Conservation (phyloP, 2,329 filamentous ascomycete species). For the Colletotrichum viniferum region DNA sequence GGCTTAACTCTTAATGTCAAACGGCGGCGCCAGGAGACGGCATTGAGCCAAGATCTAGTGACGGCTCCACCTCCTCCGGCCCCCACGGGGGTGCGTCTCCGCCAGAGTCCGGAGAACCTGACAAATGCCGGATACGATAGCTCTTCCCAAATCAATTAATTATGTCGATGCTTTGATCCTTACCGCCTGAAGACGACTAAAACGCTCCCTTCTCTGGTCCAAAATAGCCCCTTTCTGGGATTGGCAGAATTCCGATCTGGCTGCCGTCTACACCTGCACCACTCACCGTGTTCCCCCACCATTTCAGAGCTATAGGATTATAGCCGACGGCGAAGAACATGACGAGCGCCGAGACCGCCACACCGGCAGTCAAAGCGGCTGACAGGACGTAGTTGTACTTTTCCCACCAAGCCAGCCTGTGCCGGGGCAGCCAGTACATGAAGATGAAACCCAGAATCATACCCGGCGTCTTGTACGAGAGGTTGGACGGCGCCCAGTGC, state of each 20-base stretch:
- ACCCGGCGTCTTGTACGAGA: conserved; percentile 47
- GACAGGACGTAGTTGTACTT: conserved; percentile 53
- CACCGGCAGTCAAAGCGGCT: conserved; percentile 44
- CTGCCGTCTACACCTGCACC: conserved; percentile 25
- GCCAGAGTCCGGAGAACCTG: not conserved
- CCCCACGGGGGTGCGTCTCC: not conserved
- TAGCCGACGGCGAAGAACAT: conserved; percentile 49
- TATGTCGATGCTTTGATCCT: not conserved
- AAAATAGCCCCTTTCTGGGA: conserved; percentile 30
- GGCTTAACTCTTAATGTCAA: not conserved
- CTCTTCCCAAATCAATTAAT: accelerated
- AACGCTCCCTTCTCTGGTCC: conserved; percentile 29
- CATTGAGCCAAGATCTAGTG: not conserved
- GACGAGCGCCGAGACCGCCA: conserved; percentile 45
- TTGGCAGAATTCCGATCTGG: conserved; percentile 23
- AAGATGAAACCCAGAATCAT: conserved; percentile 45
- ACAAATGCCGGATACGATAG: not conserved
- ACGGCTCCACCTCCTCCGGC: not conserved
- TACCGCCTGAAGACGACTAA: not conserved
- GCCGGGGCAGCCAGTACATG: conserved; percentile 46
- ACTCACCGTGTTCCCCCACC: conserved; percentile 47
- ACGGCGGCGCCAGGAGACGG: not conserved
- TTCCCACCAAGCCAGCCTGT: conserved; percentile 46
- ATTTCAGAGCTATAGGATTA: conserved; percentile 38
- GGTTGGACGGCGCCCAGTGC: conserved; percentile 47